Conservation (phyloP, 495 filamentous ascomycete species). For the Neohortaea acidophila region DNA sequence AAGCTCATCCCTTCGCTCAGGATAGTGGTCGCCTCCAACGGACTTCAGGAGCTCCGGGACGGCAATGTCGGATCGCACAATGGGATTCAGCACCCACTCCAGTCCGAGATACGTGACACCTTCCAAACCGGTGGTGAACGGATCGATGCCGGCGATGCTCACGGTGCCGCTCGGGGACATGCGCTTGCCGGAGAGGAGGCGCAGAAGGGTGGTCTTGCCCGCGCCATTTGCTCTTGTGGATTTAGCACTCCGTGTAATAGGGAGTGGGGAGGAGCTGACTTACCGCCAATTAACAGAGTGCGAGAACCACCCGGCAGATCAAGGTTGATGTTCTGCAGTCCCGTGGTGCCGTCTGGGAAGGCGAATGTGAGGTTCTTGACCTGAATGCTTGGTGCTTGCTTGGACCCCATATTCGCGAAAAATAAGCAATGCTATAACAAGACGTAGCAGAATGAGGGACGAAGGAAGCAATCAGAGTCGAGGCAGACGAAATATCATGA, state of each 20-base stretch:
- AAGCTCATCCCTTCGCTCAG: slow-evolving; percentile 69
- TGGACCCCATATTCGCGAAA: too few relatives aligned
- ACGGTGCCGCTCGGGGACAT: slow-evolving; percentile 64
- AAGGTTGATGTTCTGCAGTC: slow-evolving; percentile 55
- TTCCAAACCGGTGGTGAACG: slow-evolving; percentile 73
- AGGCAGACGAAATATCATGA: too few relatives aligned
- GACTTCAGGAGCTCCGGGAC: slow-evolving; percentile 69
- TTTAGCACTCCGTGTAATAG: slow-evolving; percentile 11
- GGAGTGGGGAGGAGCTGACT: slow-evolving; percentile 5
- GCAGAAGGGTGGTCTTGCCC: slow-evolving; percentile 91
- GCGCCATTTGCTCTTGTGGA: slow-evolving; percentile 67
- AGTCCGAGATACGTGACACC: slow-evolving; percentile 93
- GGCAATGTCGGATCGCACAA: slow-evolving; percentile 88
- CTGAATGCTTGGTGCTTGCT: slow-evolving; percentile 46
- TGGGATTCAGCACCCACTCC: slow-evolving; percentile 97
- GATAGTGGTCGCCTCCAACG: slow-evolving; percentile 73
- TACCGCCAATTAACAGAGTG: slow-evolving; percentile 84
- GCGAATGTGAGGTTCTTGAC: slow-evolving; percentile 70
- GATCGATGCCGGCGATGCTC: slow-evolving; percentile 64
- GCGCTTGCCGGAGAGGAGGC: slow-evolving; percentile 78
- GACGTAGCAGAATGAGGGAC: too few relatives aligned
- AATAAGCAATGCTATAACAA: too few relatives aligned
- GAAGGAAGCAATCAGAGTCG: too few relatives aligned
- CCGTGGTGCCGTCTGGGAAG: slow-evolving; percentile 66
- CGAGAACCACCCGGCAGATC: slow-evolving; percentile 67